phyloP scores from a whole-genome alignment of 2,329 filamentous ascomycete genomes.

The Paecilomyces niveus region DNA sequence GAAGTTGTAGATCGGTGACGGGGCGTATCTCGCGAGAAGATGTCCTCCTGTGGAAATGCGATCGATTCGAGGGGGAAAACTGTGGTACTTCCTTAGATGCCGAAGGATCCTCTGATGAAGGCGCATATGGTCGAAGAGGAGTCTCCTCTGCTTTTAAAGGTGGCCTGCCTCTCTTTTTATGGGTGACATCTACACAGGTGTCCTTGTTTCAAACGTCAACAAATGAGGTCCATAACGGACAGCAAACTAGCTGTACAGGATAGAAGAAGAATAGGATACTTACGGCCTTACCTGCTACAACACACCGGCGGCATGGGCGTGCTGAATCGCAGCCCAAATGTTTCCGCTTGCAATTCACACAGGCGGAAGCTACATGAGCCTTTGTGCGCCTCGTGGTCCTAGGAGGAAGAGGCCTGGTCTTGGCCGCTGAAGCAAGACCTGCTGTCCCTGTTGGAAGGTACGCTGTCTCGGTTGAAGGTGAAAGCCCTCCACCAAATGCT shows the following conservation, averaged over 20 bases:
- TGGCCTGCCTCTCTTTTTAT: conserved; percentile 41
- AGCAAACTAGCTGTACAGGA: not conserved
- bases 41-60: conserved; percentile 23
- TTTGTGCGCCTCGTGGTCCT: conserved; percentile 39
- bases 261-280: conserved; percentile 12
- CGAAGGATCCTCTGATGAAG: conserved; percentile 19
- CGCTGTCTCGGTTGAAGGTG: conserved; percentile 13
- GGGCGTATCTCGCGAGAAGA: conserved; percentile 33
- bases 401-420: conserved; percentile 18
- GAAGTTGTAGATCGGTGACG: conserved; percentile 29
- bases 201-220: conserved; percentile 18
- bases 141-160: conserved; percentile 37
- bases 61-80: conserved; percentile 15
- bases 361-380: conserved; percentile 42
- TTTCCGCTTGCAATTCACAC: conserved; percentile 44
- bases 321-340: conserved; percentile 40
- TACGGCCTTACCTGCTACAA: conserved; percentile 41
- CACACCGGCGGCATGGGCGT: conserved; percentile 39
- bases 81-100: conserved; percentile 17
- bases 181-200: conserved; percentile 39
- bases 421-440: conserved; percentile 11
- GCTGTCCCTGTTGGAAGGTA: conserved; percentile 20
- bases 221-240: conserved; percentile 4
- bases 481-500: not conserved
- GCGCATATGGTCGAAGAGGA: conserved; percentile 22